These are phyloP conservation scores for Mycena latifolia DNA, from an alignment of 768 basidiomycete genomes.

Conservation along the genomic window DNA sequence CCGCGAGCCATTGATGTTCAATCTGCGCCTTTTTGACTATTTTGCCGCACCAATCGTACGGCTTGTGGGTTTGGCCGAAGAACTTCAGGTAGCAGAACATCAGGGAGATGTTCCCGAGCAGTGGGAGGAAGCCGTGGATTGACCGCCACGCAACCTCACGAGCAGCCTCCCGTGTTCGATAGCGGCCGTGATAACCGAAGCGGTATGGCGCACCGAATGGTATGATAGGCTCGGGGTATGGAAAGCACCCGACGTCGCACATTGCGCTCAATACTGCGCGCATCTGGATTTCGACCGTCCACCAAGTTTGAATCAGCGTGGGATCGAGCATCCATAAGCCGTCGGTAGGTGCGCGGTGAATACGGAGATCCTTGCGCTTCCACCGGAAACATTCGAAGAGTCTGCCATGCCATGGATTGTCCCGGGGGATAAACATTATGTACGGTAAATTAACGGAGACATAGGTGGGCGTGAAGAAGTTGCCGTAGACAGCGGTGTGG, in stretches of 20 bases:
- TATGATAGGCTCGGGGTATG: neutral
- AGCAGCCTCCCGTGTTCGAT: neutral
- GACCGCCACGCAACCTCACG: neutral
- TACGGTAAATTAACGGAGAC: neutral
- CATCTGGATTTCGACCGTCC: neutral
- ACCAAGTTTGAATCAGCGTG: neutral
- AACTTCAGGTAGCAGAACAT: neutral
- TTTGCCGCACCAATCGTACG: no score
- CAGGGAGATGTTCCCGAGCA: neutral
- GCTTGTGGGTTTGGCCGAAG: no score
- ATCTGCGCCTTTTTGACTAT: no score
- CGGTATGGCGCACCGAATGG: neutral
- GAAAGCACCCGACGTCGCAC: neutral
- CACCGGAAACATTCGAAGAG: neutral
- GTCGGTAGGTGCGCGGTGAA: neutral
- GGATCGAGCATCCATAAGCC: neutral
- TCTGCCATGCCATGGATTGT: neutral
- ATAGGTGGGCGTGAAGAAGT: neutral
- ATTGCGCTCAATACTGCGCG: neutral
- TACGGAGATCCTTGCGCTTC: neutral
- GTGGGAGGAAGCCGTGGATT: neutral
- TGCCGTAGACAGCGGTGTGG: neutral
- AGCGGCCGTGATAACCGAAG: neutral
- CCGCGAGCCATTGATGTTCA: no score
- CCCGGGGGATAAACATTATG: neutral